Evolutionary conservation across 1,139 yeast genomes (phyloP).

Genomic region (Eremothecium coryli): DNA sequence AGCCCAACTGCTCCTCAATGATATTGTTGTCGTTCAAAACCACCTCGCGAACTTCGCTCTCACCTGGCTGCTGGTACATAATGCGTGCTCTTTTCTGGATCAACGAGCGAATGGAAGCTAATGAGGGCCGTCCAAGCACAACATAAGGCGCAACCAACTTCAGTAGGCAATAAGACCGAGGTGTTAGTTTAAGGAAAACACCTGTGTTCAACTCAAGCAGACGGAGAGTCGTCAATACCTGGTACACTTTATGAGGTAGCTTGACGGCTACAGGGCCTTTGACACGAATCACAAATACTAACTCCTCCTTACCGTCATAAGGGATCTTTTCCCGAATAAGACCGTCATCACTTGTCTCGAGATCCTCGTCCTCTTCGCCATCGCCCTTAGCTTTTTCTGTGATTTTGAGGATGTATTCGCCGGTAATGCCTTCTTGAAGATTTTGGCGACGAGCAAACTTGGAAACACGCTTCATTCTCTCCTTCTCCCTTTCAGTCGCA

Average conservation of each 20-base stretch:
- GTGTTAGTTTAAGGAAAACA: constrained; percentile 56
- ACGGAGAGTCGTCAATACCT: constrained; percentile 50
- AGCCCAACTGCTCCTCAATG: constrained; percentile 65
- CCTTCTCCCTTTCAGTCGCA: constrained; percentile 56
- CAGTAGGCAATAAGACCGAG: constrained; percentile 48
- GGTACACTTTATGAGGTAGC: constrained; percentile 57
- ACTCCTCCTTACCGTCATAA: constrained; percentile 38
- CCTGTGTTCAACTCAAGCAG: constrained; percentile 54
- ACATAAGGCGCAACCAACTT: constrained; percentile 63
- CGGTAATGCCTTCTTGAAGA: constrained; percentile 18
- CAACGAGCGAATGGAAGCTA: constrained; percentile 58
- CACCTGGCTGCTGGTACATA: constrained; percentile 31
- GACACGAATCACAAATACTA: constrained; percentile 58
- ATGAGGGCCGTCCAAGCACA: constrained; percentile 63
- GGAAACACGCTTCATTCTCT: constrained; percentile 54
- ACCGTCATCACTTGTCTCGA: too few species aligned
- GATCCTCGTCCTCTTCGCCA: constrained; percentile 23
- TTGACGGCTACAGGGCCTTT: constrained; percentile 53
- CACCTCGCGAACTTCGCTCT: constrained; percentile 33
- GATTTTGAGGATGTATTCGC: constrained; percentile 26
- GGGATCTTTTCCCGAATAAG: constrained; percentile 28
- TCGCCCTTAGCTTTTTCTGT: constrained; percentile 17
- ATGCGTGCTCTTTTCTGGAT: constrained; percentile 69
- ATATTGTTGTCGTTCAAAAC: constrained; percentile 63
- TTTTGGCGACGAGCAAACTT: constrained; percentile 36